Percentiles rank a stretch among this genome's conserved stretches.
These are phyloP conservation scores for Ophidiomyces ophidiicola DNA, from an alignment of 2,329 filamentous ascomycete genomes.

Conservation along the genomic window DNA sequence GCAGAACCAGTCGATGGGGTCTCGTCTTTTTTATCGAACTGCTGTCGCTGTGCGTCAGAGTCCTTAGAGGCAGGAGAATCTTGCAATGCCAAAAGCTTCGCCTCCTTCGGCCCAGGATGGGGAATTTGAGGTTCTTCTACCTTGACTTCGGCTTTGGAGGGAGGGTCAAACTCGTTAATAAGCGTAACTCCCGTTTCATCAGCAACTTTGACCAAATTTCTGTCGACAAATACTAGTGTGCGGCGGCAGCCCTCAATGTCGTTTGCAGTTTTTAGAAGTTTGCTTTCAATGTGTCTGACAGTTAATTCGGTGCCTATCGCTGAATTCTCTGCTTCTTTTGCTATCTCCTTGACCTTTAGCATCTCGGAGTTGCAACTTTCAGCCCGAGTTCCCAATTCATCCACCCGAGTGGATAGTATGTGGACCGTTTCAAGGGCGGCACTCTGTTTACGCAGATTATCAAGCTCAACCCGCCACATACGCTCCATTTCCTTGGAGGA, in stretches of 20 bases:
- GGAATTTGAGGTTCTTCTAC: background rate
- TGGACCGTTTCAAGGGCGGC: slow-evolving; percentile 1
- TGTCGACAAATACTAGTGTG: background rate
- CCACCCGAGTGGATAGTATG: slow-evolving; percentile 1
- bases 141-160: background rate
- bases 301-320: background rate
- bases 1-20: background rate
- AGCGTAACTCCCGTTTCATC: background rate
- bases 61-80: background rate
- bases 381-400: slow-evolving; percentile 1
- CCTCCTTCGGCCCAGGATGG: background rate
- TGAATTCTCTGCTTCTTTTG: slow-evolving; percentile 6
- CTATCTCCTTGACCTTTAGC: slow-evolving; percentile 7
- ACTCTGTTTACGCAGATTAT: background rate
- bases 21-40: slow-evolving; percentile 3
- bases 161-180: background rate
- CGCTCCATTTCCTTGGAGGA: background rate
- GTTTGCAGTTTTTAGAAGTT: background rate
- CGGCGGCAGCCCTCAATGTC: background rate
- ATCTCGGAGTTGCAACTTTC: background rate
- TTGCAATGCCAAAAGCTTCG: background rate
- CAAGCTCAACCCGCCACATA: background rate
- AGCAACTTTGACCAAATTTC: background rate
- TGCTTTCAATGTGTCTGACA: background rate
- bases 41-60: background rate